These are phyloP conservation scores for Viridothelium virens DNA, from an alignment of 495 filamentous ascomycete species.

Conservation along the genomic window DNA sequence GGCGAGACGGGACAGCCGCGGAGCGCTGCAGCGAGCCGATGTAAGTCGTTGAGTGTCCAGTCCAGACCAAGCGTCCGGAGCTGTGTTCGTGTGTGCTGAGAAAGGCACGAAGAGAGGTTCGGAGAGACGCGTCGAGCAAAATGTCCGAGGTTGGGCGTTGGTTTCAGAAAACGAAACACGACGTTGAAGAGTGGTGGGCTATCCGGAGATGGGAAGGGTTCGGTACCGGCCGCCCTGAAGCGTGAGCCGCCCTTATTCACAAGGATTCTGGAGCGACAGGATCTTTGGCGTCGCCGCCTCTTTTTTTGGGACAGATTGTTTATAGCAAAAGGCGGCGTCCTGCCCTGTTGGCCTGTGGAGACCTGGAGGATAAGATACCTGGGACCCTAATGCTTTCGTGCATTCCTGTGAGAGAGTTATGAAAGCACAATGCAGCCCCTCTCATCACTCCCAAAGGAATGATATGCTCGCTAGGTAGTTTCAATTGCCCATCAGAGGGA, in stretches of 20 bases:
- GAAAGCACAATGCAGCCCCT: neutral
- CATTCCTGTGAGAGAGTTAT: neutral
- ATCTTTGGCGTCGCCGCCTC: neutral
- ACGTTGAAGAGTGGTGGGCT: too few relatives aligned
- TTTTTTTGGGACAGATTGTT: neutral
- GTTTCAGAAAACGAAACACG: neutral
- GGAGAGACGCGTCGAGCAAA: too few relatives aligned
- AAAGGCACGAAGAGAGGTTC: too few relatives aligned
- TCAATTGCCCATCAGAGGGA: too few relatives aligned
- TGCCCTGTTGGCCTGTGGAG: neutral
- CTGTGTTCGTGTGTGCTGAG: neutral
- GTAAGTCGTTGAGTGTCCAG: too few relatives aligned
- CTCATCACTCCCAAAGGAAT: too few relatives aligned
- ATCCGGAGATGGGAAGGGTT: too few relatives aligned
- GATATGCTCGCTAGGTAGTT: too few relatives aligned
- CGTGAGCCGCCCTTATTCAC: neutral
- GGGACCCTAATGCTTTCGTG: neutral
- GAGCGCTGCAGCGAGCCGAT: too few relatives aligned
- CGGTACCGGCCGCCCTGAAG: too few relatives aligned
- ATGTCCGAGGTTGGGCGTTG: neutral
- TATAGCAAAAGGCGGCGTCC: neutral
- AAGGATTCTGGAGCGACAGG: neutral
- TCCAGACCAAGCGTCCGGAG: too few relatives aligned
- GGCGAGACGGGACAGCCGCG: too few relatives aligned
- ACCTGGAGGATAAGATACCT: neutral